Conservation (phyloP, 805 yeast genomes). For the Metschnikowia gruessii region DNA sequence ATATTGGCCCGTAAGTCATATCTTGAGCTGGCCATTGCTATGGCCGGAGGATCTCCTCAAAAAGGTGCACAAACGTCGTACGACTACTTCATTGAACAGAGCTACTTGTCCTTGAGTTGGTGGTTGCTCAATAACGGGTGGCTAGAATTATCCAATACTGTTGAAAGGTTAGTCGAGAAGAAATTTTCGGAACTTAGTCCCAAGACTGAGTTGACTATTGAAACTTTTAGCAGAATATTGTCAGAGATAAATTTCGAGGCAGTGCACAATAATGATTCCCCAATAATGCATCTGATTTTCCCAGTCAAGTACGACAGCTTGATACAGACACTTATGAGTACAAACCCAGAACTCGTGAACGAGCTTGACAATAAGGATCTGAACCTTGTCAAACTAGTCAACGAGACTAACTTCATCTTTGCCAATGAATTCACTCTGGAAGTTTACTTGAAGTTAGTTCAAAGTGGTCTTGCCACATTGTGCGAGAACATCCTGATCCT, state of each 20-base stretch:
- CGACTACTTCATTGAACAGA: constrained; percentile 67
- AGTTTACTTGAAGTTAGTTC: constrained; percentile 34
- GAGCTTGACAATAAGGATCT: constrained; percentile 37
- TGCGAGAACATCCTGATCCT: constrained; percentile 30
- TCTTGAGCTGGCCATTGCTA: constrained; percentile 68
- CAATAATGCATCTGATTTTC: constrained; percentile 30
- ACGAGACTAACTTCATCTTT: constrained; percentile 46
- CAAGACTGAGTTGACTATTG: constrained; percentile 62
- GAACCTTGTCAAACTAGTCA: constrained; percentile 38
- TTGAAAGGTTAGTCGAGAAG: constrained; percentile 54
- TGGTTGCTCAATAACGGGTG: constrained; percentile 91
- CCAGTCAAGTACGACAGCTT: constrained; percentile 39
- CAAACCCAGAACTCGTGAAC: constrained; percentile 41
- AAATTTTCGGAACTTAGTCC: constrained; percentile 68
- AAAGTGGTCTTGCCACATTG: constrained; percentile 35
- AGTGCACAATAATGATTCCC: constrained; percentile 14
- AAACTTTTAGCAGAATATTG: constrained; percentile 51
- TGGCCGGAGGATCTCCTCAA: constrained; percentile 50
- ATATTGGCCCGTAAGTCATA: constrained; percentile 85
- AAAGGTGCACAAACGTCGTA: constrained; percentile 23
- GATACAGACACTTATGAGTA: constrained; percentile 48
- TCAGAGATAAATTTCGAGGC: constrained; percentile 25
- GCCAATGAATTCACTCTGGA: constrained; percentile 30
- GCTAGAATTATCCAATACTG: constrained; percentile 50
- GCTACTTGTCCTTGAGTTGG: constrained; percentile 86